A percentile compares a stretch with the other conserved stretches of the same genome.
phyloP scores from a whole-genome alignment of 345 rosid species.

The Gossypium herbaceum region DNA sequence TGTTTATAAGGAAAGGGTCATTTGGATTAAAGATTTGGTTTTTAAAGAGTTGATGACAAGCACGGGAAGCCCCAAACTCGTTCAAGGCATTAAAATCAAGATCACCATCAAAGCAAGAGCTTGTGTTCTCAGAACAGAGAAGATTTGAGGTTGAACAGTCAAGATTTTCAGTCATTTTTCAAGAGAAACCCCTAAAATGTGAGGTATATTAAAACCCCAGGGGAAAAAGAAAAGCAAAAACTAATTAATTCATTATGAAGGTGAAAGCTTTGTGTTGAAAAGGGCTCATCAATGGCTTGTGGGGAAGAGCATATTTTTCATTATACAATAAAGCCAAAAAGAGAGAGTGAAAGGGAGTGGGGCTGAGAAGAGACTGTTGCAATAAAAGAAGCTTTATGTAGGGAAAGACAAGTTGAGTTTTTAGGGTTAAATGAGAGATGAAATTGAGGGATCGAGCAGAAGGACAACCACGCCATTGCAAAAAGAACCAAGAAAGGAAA shows the following conservation, averaged over 20 bases:
- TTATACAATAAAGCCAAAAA: slow-evolving; percentile 22
- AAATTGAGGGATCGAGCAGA: slow-evolving; percentile 8
- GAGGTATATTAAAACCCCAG: neutral
- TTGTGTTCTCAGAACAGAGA: slow-evolving; percentile 44
- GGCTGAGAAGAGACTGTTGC: slow-evolving; percentile 9
- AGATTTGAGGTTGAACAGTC: slow-evolving; percentile 37
- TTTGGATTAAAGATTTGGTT: slow-evolving; percentile 21
- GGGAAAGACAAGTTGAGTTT: slow-evolving; percentile 16
- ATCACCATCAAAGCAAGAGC: slow-evolving; percentile 35
- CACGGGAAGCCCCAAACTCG: slow-evolving; percentile 29
- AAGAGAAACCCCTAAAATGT: slow-evolving; percentile 11
- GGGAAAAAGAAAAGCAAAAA: neutral
- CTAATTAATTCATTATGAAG: slow-evolving; percentile 1
- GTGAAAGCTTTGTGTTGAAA: slow-evolving; percentile 25
- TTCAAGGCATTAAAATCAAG: slow-evolving; percentile 22
- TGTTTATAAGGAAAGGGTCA: slow-evolving; percentile 25
- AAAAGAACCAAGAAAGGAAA: neutral
- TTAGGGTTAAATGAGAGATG: slow-evolving; percentile 34
- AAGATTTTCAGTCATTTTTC: slow-evolving; percentile 48
- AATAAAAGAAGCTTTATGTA: slow-evolving; percentile 33
- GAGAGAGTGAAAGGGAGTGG: slow-evolving; percentile 16
- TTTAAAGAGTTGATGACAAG: slow-evolving; percentile 1
- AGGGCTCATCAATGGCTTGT: slow-evolving; percentile 23
- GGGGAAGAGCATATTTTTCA: slow-evolving; percentile 19
- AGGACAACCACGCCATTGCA: neutral